A percentile compares a stretch with the other conserved stretches of the same genome.
Evolutionary conservation across 2,329 filamentous ascomycete species (phyloP).

Genomic region (Calonectria pauciramosa): DNA sequence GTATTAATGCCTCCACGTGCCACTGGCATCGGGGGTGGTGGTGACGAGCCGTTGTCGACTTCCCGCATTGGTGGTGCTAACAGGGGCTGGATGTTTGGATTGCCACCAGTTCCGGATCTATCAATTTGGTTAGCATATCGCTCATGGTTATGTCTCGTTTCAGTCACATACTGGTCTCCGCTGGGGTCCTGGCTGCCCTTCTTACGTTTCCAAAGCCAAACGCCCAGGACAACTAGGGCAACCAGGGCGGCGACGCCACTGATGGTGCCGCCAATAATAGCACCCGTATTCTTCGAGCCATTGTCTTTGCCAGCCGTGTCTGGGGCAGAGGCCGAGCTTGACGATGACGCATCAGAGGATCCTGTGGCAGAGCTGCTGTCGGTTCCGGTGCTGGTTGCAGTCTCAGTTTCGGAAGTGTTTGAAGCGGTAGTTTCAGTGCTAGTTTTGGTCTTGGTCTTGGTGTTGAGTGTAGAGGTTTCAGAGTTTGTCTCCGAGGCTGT

Average conservation of each 20-base stretch:
- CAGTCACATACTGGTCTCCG: conserved; percentile 53
- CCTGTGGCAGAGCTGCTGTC: conserved; percentile 36
- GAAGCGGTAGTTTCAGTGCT: conserved; percentile 24
- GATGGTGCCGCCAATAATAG: conserved; percentile 68
- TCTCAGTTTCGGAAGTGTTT: conserved; percentile 31
- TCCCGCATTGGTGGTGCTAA: conserved; percentile 42
- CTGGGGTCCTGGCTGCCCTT: conserved; percentile 56
- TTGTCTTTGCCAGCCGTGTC: conserved; percentile 44
- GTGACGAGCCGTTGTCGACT: conserved; percentile 37
- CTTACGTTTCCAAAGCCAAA: conserved; percentile 61
- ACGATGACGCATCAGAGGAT: conserved; percentile 35
- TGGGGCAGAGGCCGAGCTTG: conserved; percentile 46
- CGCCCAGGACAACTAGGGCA: conserved; percentile 55
- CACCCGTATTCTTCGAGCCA: conserved; percentile 56
- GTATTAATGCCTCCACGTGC: conserved; percentile 38
- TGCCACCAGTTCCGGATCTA: conserved; percentile 47
- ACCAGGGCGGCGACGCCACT: conserved; percentile 64
- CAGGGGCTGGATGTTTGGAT: conserved; percentile 47
- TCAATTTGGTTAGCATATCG: conserved; percentile 34
- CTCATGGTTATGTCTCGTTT: background rate
- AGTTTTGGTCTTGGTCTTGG: conserved; percentile 20
- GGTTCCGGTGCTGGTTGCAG: conserved; percentile 34
- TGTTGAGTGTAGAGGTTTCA: conserved; percentile 10
- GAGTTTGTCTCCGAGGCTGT: background rate
- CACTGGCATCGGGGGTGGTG: conserved; percentile 31